phyloP scores from a whole-genome alignment of 1,284 basidiomycete genomes.

The Vanrija sp. region DNA sequence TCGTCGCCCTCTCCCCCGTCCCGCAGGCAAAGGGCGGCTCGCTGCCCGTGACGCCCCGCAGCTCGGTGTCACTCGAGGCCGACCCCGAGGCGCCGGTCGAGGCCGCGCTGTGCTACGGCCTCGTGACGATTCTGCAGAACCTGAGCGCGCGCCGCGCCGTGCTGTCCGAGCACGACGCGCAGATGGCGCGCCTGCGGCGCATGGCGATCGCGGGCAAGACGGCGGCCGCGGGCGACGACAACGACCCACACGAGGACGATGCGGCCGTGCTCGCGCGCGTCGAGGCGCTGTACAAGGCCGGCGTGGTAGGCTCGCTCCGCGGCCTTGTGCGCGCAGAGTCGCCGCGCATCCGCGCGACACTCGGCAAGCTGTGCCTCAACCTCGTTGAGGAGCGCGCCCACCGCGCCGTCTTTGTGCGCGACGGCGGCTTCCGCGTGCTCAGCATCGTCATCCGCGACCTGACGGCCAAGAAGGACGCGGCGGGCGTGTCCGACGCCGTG shows the following conservation, averaged over 20 bases:
- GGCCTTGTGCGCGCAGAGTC: slow-evolving; percentile 54
- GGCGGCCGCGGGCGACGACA: slow-evolving; percentile 21
- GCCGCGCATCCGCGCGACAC: slow-evolving; percentile 49
- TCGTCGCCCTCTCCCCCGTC: slow-evolving; percentile 55
- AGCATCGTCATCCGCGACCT: slow-evolving; percentile 55
- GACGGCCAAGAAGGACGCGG: background rate
- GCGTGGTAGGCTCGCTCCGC: slow-evolving; percentile 62
- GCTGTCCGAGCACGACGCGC: slow-evolving; percentile 70
- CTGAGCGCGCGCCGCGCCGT: slow-evolving; percentile 65
- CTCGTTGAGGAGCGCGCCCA: slow-evolving; percentile 71
- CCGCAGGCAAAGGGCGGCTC: slow-evolving; percentile 39
- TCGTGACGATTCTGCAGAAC: slow-evolving; percentile 69
- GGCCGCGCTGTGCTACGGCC: slow-evolving; percentile 63
- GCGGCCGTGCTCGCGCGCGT: slow-evolving; percentile 61
- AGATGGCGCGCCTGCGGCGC: slow-evolving; percentile 67
- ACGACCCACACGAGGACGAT: slow-evolving; percentile 54
- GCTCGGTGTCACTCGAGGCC: slow-evolving; percentile 24
- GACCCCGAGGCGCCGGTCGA: slow-evolving; percentile 21
- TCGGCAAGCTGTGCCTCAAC: slow-evolving; percentile 60
- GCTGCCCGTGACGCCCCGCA: slow-evolving; percentile 55
- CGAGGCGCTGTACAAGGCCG: slow-evolving; percentile 52
- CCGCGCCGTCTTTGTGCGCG: slow-evolving; percentile 73
- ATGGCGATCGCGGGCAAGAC: slow-evolving; percentile 60
- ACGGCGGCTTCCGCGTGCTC: slow-evolving; percentile 74
- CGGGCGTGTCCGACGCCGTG: slow-evolving; percentile 40